A percentile compares a stretch with the other conserved stretches of the same genome.
These are phyloP conservation scores for Botrytis deweyae DNA, from an alignment of 2,329 filamentous ascomycete species.

Conservation along the genomic window DNA sequence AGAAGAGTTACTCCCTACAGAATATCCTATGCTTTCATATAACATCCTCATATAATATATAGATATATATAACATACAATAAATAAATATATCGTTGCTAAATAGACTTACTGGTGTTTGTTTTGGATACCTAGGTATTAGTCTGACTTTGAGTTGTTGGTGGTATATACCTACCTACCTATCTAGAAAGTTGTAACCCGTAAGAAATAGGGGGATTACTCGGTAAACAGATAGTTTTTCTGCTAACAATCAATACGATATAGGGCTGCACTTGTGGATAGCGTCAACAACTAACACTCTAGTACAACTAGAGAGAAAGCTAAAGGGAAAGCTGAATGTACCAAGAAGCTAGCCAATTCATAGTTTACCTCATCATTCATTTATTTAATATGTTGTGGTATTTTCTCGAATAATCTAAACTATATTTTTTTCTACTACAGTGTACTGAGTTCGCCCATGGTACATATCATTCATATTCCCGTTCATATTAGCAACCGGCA, in stretches of 20 bases:
- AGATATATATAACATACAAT: no score
- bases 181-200: background rate
- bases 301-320: background rate
- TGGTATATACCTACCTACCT: no score
- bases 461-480: constrained; percentile 1
- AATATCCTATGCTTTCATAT: no score
- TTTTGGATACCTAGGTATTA: no score
- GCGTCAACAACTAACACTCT: no score
- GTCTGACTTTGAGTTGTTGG: no score
- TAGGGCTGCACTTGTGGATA: background rate
- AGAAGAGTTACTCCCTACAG: no score
- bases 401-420: background rate
- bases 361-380: background rate
- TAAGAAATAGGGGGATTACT: background rate
- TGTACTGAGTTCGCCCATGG: background rate
- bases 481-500: background rate
- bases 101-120: no score
- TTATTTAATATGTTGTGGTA: background rate
- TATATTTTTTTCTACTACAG: background rate
- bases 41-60: no score
- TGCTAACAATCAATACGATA: background rate
- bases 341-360: background rate
- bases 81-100: no score
- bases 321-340: background rate
- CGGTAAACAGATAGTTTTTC: background rate